Base-by-base conservation (phyloP, 345 rosid species). In the Hibiscus trionum region DNA sequence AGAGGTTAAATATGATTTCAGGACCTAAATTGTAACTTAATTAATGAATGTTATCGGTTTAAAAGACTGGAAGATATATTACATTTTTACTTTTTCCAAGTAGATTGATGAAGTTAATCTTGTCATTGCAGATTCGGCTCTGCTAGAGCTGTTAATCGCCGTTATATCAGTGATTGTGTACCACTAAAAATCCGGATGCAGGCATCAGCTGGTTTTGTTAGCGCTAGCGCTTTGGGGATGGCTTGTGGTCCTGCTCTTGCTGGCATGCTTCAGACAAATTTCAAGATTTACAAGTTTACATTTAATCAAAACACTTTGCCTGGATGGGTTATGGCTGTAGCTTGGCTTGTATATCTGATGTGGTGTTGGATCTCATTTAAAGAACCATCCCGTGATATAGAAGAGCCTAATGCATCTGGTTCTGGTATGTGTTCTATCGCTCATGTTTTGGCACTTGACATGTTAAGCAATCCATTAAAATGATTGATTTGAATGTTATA, bases 151-250 rank as follows among this genome's bases (percentile, higher is more conserved):
- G 99, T 96, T 70, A 96, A 96, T 79, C 76, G 99, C 66, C 93
- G 98, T 46, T 96, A 93, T 78, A 96, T 96, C 78, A 96, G 99
- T 73, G 99, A 96, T 63, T 93, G 98, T 73, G 99, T 93, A 60
- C 99, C 99, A 17, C 80, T 88, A 65, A 89, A 84, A 78, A 78
- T 89, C 77, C 90, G 98, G 33, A 86, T 96, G 99, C 96, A 96
- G 77, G 97, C 99, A 78, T 96, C 98, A 0, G 99, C 99, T 0
- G 99, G 95, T 71, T 96, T 96, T 85, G 99, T 96, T 76, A 96
- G 99, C 84, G 99, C 99, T 75, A 96, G 99, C 86, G 99, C 99
- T 77, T 94, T 96, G 24, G 98, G 99, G 76, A 93, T 96, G 99
- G 99, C 99, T 61, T 93, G 97, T 84, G 99, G 99, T 81, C 99